These are phyloP conservation scores for Leccinum fuscescens DNA, from an alignment of 1,284 basidiomycete species.

Conservation along the genomic window DNA sequence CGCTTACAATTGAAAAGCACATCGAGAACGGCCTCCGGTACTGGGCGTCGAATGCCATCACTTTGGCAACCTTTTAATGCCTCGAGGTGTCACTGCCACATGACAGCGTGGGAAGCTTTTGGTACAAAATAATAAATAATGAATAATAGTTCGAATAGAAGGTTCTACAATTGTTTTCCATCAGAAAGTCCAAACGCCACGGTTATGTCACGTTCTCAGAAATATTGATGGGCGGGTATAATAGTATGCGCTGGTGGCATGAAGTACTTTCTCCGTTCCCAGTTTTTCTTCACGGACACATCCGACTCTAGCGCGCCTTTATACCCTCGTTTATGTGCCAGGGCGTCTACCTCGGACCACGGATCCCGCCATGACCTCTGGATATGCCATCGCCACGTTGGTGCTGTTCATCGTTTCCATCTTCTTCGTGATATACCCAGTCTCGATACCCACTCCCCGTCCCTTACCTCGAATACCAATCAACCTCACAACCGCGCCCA, in stretches of 20 bases:
- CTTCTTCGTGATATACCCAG: slow-evolving; percentile 65
- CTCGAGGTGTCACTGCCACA: not conserved
- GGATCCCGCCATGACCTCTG: slow-evolving; percentile 38
- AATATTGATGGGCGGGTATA: not conserved
- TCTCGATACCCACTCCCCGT: slow-evolving; percentile 49
- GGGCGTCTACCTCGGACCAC: not conserved
- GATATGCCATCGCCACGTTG: slow-evolving; percentile 61
- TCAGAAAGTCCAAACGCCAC: not conserved
- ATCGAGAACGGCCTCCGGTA: not conserved
- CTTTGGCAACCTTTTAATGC: too few relatives aligned
- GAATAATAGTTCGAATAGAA: not conserved
- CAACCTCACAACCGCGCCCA: slow-evolving; percentile 74
- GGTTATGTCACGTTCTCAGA: too few relatives aligned
- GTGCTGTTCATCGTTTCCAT: slow-evolving; percentile 76
- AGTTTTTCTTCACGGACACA: not conserved
- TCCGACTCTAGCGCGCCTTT: not conserved
- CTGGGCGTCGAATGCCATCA: not conserved
- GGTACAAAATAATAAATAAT: not conserved
- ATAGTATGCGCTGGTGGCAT: not conserved
- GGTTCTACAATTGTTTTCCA: not conserved
- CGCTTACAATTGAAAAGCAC: not conserved
- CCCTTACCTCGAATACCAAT: slow-evolving; percentile 46
- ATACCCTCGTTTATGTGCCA: not conserved
- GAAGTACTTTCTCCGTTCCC: not conserved
- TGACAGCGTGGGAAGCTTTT: not conserved